Evolutionary conservation across 177 flowering plant genomes (phyloP), one percentile per base, ranked within the genome.

Genomic region (Vitis hybrid): DNA sequence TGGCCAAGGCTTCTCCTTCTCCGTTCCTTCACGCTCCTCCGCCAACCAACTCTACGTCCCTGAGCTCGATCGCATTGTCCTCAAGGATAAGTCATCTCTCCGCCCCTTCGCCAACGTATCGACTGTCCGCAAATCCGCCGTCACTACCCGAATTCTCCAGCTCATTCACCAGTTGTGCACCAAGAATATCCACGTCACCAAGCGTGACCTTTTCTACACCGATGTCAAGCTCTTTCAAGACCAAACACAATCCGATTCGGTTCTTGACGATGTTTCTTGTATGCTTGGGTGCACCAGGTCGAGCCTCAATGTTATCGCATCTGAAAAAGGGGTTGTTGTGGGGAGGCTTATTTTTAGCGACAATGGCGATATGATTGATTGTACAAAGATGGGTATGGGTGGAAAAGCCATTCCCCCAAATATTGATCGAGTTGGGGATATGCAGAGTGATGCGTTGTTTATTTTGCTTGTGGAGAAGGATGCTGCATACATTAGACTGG

Each of bases 341-440:
- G 99, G 99, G 8, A 79, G 99, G 44, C 70, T 95, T 0, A 76
- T 88, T 7, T 95, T 95, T 66, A 88, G 91, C 59, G 97, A 94
- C 66, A 90, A 94, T 68, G 99, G 99, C 0, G 98, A 95, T 73
- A 82, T 88, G 86, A 95, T 95, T 64, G 99, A 95, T 69, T 95
- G 98, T 60, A 95, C 99, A 0, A 95, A 91, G 53, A 95, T 95
- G 99, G 99, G 98, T 0, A 87, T 95, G 78, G 99, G 99, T 0
- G 99, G 99, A 19, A 95, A 94, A 75, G 98, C 99, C 1, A 95
- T 95, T 22, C 99, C 97, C 1, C 99, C 99, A 0, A 95, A 95
- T 65, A 94, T 95, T 44, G 97, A 95, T 67, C 62, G 99, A 11
- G 99, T 95, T 47, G 92, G 94, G 18, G 97, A 90, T 72, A 90